Evolutionary conservation across 768 basidiomycete genomes (phyloP), one percentile per base, ranked within the genome.

Genomic region (Trametes maxima): DNA sequence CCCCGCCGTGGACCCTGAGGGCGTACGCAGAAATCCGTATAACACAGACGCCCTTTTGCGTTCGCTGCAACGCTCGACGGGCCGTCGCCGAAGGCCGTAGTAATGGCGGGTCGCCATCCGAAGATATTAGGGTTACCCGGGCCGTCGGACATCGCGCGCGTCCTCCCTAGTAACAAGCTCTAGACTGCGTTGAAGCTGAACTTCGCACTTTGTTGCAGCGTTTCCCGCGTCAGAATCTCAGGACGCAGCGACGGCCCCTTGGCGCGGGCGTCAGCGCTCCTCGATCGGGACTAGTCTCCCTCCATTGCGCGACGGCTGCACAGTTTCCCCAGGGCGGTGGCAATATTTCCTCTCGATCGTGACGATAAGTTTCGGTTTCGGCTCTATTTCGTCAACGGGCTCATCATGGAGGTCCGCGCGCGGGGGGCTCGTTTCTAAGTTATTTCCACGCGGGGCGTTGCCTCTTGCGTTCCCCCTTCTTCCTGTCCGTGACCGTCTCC

Each of bases 291-390:
- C 48, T 64, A 59, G 62, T 46, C 52, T 59, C 35, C 45, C 47
- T 59, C 56, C 56, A 59, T 58, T 57, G 55, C 56, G 62, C 57
- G 59, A 59, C 62, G 62, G 62, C 62, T 58, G 59, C 56, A 63
- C 55, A 42, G 62, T 57, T 64, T 64, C 53, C 57, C 62, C 62
- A 55, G 56, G 54, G 54, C 46, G 58, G 62, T 57, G 55, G 62
- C 52, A 63, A 58, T 58, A 53, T 58, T 58, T 58, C 58, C 53
- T 59, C 51, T 60, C 62, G 57, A 64, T 59, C 63, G 65, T 55
- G 64, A 61, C 63, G 57, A 64, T 61, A 67, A 64, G 57, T 60
- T 63, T 65, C 62, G 62, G 63, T 72, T 69, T 65, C 65, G 67
- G 64, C 59, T 61, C 60, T 49, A 62, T 65, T 64, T 67, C 66